Base-by-base conservation (phyloP, 495 filamentous ascomycete genomes). In the Aspergillus leporis region DNA sequence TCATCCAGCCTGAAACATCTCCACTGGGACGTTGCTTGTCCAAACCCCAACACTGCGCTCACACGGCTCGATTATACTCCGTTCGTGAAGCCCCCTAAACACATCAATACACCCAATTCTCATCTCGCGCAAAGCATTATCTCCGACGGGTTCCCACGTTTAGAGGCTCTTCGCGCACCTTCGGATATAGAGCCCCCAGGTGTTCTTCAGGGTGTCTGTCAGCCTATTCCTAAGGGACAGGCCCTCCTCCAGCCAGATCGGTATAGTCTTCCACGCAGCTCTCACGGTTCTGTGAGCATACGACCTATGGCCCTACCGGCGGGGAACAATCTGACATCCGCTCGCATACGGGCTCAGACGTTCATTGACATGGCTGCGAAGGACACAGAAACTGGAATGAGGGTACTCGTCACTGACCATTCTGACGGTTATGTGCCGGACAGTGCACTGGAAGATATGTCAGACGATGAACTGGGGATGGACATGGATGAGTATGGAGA, bases 21-120 rank as follows among this genome's bases (percentile, higher is more conserved):
- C 14, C 90, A 94, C 72, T 94, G 93, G 93, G 90, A 96, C 64
- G 83, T 93, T 25, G 83, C 87, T 1, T 73, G 74, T 48, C 77
- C 77, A 14, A 70, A 78, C 25, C 68, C 75, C 21, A 69, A 64
- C 49, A 72, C 72, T 5, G 72, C 75, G 13, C 71, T 78, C 22
- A 73, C 71, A 53, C 70, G 70, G 50, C 67, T 80, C 22, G 76
- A 77, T 49, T 71, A 66, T 19, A 62, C 67, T 19, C 75, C 75
- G 4, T 78, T 78, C 56, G 65, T 73, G 14, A 74, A 73, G 32
- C 62, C 70, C 7, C 67, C 67, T 0, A 73, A 68, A 59, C 65
- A 69, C 14, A 56, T 70, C 47, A 70, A 81, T 10, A 73, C 76
- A 19, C 89, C 91, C 10, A 91, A 91, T 58, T 78, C 74, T 6